Evolutionary conservation across 768 basidiomycete species (phyloP).

Genomic region (Coprinellus micaceus): DNA sequence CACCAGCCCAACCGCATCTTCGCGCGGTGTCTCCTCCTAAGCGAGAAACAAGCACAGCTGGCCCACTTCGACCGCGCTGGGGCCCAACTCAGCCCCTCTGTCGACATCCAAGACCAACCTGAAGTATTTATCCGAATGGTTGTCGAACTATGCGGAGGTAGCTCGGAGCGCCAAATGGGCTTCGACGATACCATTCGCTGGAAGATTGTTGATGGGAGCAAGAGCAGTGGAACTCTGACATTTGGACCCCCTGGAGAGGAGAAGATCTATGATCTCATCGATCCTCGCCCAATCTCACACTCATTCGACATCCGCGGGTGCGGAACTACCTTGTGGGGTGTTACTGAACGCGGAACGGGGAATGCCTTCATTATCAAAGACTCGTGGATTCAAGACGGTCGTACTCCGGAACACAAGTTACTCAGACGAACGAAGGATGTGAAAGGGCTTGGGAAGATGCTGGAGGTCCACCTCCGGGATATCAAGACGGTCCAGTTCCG

Average conservation of each 20-base stretch:
- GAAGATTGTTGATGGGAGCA: neutral
- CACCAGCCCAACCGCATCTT: conserved; percentile 1
- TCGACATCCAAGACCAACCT: neutral
- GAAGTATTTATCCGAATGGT: neutral
- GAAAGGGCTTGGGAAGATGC: neutral
- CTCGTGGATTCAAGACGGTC: neutral
- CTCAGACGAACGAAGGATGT: neutral
- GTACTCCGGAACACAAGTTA: neutral
- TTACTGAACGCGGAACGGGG: no score
- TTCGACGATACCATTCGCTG: neutral
- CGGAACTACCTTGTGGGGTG: neutral
- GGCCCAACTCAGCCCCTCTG: neutral
- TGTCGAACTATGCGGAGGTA: neutral
- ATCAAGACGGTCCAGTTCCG: no score
- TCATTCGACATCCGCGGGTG: neutral
- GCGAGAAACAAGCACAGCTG: neutral
- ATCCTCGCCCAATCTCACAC: neutral
- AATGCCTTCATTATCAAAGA: neutral
- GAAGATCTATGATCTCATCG: neutral
- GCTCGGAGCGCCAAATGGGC: neutral
- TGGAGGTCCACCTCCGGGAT: neutral
- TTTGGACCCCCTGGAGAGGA: neutral
- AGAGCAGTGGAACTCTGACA: neutral
- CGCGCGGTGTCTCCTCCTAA: neutral
- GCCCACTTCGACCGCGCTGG: neutral